Base-by-base conservation (phyloP, 192 early-diverging fungal genomes). In the Rhizophagus prolifer region DNA sequence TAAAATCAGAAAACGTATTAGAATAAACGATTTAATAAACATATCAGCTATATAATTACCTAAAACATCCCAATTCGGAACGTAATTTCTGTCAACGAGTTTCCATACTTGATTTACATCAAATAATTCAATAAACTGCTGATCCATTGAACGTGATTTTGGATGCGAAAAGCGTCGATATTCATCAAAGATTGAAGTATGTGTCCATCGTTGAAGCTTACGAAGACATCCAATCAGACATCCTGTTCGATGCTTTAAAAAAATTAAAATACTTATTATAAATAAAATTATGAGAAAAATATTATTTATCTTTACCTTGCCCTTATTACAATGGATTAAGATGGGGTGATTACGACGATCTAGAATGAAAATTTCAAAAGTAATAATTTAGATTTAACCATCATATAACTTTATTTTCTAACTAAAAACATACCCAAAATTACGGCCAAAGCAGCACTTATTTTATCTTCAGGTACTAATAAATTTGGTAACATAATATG, bases 181-280 rank as follows among this genome's bases (percentile, higher is more conserved):
- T 80, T 99, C 97, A 79, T 97, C 95, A 90, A 98, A 99, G 36
- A 97, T 97, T n/a, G 93, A 92, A 0, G 96, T 96, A 72, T 95
- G 89, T 1, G 92, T 91, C 97, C 97, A 99, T 67, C 94, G 90
- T 74, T 97, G 95, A 34, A 97, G 76, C 72, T 96, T 97, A n/a
- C 97, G 83, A 72, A 99, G 85, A 61, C 95, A 97, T 7, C 96
- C 97, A 47, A 99, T 90, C 38, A 99, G 77, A 80, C 97, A 99
- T 1, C 96, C 97, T 8, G 97, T 95, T n/a, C 97, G 90, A 80
- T 99, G 95, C 88, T 93, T 78, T 63, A 72, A 72, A 38, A 38
- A 25, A 73, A 74, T 63, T 60, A 75, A 41, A n/a, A 19, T 12
- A 25, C 66, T 71, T 65, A 3, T 25, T n/a, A 66, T 44, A 36